Conservation (phyloP, 1,139 yeast species). For the Taiozyma sp. region DNA sequence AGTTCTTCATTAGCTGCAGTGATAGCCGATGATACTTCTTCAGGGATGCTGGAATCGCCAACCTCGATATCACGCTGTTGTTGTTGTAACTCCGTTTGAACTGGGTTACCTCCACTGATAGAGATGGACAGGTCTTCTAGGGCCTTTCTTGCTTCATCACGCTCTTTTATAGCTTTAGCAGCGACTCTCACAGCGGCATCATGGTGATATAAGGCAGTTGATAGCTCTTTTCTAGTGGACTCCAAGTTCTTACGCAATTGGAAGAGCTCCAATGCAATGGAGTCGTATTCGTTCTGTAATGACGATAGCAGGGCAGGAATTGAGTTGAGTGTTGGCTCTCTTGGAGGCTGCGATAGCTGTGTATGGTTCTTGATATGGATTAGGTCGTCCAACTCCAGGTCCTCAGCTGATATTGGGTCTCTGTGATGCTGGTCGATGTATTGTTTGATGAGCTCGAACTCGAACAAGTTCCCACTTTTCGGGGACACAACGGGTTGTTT, state of each 20-base stretch:
- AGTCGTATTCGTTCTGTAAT: constrained; percentile 88
- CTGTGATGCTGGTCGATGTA: constrained; percentile 60
- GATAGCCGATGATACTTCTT: constrained; percentile 26
- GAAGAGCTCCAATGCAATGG: constrained; percentile 76
- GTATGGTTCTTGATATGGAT: constrained; percentile 37
- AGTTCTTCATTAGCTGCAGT: constrained; percentile 33
- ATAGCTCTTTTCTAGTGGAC: constrained; percentile 63
- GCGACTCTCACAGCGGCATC: constrained; percentile 93
- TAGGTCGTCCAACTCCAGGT: constrained; percentile 53
- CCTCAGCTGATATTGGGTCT: constrained; percentile 74
- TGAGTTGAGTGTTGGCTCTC: constrained; percentile 51
- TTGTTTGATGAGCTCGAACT: constrained; percentile 50
- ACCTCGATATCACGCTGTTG: constrained; percentile 2
- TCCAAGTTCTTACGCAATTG: constrained; percentile 67
- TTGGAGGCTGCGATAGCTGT: constrained; percentile 34
- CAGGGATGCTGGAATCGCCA: constrained; percentile 8
- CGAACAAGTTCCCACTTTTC: constrained; percentile 68
- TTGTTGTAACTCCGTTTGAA: constrained; percentile 3
- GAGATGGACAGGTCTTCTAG: constrained; percentile 21
- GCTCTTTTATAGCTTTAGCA: constrained; percentile 61
- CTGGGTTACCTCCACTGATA: constrained; percentile 15
- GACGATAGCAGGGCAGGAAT: constrained; percentile 73
- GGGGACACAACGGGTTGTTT: constrained; percentile 71
- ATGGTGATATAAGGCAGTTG: constrained; percentile 72
- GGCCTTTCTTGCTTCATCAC: constrained; percentile 48